Evolutionary conservation across 2,329 filamentous ascomycete species (phyloP).

Genomic region (Trichoderma asperellum): DNA sequence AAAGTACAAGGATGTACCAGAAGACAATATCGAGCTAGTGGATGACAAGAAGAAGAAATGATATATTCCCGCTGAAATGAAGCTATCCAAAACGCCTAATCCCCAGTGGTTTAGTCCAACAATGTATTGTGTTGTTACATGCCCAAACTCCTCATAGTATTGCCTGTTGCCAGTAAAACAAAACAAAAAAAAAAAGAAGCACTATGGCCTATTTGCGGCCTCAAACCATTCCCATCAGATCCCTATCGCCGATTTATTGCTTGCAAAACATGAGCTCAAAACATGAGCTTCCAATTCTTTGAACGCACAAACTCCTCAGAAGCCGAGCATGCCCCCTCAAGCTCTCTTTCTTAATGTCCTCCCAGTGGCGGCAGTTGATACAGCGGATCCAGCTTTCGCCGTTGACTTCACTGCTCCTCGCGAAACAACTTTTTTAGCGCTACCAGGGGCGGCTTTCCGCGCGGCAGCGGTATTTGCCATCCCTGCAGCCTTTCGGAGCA

Average conservation of each 20-base stretch:
- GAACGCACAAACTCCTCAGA: background rate
- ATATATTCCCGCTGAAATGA: conserved; percentile 34
- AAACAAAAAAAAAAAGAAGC: background rate
- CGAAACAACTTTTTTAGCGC: conserved; percentile 57
- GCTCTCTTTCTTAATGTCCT: conserved; percentile 61
- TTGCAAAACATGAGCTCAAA: background rate
- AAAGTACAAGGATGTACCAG: conserved; percentile 86
- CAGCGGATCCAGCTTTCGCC: conserved; percentile 46
- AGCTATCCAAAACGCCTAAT: conserved; percentile 12
- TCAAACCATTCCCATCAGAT: background rate
- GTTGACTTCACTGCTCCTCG: conserved; percentile 53
- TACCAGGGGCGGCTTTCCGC: conserved; percentile 59
- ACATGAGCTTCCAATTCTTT: background rate
- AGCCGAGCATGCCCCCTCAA: conserved; percentile 34
- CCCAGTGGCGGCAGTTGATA: conserved; percentile 51
- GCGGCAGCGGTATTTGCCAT: conserved; percentile 43
- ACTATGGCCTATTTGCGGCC: background rate
- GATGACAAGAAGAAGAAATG: conserved; percentile 93
- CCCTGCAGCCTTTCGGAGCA: conserved; percentile 59
- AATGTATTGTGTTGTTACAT: conserved; percentile 24
- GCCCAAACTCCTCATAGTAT: conserved; percentile 27
- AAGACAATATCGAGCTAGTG: conserved; percentile 92
- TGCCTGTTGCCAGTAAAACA: background rate
- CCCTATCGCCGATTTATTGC: background rate
- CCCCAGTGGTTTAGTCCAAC: conserved; percentile 2